Conservation (phyloP, 2,329 filamentous ascomycete species). For the Alternaria rosae region DNA sequence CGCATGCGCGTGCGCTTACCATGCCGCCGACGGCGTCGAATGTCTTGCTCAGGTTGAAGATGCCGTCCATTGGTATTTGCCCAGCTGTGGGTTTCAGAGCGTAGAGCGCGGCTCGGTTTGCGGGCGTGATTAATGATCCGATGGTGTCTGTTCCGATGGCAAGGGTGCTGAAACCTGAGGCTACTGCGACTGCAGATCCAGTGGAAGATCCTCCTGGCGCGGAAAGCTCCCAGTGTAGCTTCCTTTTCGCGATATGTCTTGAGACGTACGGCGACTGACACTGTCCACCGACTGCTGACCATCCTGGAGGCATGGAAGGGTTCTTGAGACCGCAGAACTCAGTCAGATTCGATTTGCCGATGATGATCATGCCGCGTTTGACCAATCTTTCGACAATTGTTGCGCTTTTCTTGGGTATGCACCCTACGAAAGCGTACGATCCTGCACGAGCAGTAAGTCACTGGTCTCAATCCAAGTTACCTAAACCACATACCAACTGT, state of each 20-base stretch:
- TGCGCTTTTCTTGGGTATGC: conserved; percentile 48
- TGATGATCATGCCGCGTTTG: conserved; percentile 51
- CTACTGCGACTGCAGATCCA: conserved; percentile 50
- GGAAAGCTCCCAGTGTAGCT: conserved; percentile 48
- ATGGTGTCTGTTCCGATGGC: conserved; percentile 52
- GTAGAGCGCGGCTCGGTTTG: conserved; percentile 51
- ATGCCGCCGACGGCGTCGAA: conserved; percentile 47
- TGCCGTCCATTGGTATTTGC: conserved; percentile 47
- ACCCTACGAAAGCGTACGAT: conserved; percentile 49
- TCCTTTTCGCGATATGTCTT: conserved; percentile 48
- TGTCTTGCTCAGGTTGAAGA: conserved; percentile 44
- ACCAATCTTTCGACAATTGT: conserved; percentile 49
- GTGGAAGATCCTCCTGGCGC: conserved; percentile 48
- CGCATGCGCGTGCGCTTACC: conserved; percentile 20
- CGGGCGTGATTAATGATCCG: conserved; percentile 51
- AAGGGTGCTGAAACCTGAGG: conserved; percentile 52
- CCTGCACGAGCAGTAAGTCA: conserved; percentile 23
- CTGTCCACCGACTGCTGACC: conserved; percentile 51
- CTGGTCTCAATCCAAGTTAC: neutral
- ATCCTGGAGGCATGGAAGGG: conserved; percentile 49
- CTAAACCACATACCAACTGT: conserved; percentile 45
- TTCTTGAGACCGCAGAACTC: conserved; percentile 49
- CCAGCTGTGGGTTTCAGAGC: conserved; percentile 50
- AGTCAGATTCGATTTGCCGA: conserved; percentile 55
- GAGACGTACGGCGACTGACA: conserved; percentile 50